phyloP scores from a whole-genome alignment of 2,329 filamentous ascomycete species.

The Nigrospora osmanthi region DNA sequence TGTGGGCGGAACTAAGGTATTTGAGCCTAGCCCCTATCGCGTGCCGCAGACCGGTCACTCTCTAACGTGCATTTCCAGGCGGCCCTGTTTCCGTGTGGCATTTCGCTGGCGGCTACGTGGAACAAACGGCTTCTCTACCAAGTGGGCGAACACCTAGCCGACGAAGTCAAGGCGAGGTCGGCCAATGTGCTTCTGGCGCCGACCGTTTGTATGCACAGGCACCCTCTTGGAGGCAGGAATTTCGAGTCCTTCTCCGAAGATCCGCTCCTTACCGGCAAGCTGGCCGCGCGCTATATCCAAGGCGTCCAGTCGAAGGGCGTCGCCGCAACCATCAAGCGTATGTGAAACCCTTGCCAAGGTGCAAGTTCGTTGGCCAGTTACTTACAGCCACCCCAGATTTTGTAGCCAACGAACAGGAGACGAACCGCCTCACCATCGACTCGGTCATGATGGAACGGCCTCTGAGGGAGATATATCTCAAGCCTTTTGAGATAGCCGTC shows the following conservation, averaged over 20 bases:
- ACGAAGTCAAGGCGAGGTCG: conserved; percentile 65
- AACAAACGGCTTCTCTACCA: conserved; percentile 62
- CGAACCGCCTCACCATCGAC: conserved; percentile 56
- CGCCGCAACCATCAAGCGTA: conserved; percentile 72
- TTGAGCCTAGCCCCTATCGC: conserved; percentile 6
- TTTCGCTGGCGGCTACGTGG: conserved; percentile 74
- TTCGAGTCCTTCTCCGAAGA: conserved; percentile 87
- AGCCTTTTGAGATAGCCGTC: conserved; percentile 66
- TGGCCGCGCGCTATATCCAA: conserved; percentile 64
- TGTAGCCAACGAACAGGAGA: conserved; percentile 68
- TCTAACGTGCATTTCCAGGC: conserved; percentile 37
- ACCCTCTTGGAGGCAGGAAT: conserved; percentile 75
- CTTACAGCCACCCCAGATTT: conserved; percentile 36
- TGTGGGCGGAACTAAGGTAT: conserved; percentile 56
- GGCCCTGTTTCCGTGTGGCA: conserved; percentile 71
- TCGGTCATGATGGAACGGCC: conserved; percentile 57
- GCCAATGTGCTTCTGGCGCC: conserved; percentile 68
- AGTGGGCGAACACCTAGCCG: conserved; percentile 62
- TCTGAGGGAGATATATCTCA: conserved; percentile 64
- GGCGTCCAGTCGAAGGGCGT: conserved; percentile 68
- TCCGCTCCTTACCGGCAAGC: conserved; percentile 65
- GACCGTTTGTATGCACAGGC: conserved; percentile 75
- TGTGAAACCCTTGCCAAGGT: conserved; percentile 12
- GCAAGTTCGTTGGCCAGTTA: conserved; percentile 4
- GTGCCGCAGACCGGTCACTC: neutral